Base-by-base conservation (phyloP, 208 protist species). In the Crithidia mellificae region DNA sequence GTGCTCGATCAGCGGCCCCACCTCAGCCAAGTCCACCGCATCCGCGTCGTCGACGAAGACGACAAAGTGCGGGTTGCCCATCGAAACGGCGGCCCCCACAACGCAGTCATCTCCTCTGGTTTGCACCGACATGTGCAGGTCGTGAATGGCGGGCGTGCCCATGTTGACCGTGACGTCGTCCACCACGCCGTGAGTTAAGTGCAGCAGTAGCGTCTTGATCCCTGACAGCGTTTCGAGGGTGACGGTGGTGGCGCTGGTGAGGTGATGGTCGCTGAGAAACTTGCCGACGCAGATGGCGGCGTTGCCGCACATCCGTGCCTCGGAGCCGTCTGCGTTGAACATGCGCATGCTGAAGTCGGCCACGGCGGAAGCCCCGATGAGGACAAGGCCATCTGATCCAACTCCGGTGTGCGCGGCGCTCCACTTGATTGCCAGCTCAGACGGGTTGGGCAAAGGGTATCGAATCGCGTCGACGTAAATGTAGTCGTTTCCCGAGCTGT, bases 291-390 rank as follows among this genome's bases (percentile, higher is more conserved):
- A 62, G 19, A 43, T 54, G 29, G 61, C n/a, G 2, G 47, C 34
- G 51, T 58, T 71, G 44, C 41, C 41, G 27, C 57, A 62, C 55
- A 70, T 65, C 14, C 49, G 54, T 14, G 41, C 30, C 39, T 66
- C 49, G 7, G 41, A 53, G 17, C 56, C 43, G 38, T 62, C 49
- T 8, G 63, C 39, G 24, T 66, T 71, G 43, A 66, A 62, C 20
- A 72, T 38, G 15, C 63, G 44, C 51, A 72, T 66, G 32, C 54
- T 63, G 22, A 54, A 59, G 20, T 69, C 56, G 6, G 49, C 43
- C 7, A 61, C 20, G 8, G 29, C 20, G 1, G 71, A 70, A 2
- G 22, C 17, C 17, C 50, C 43, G 38, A 71, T 49, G 32, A 66
- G 41, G 49, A 77, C 56, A 22, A 58, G 27, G 14, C 46, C 44